Base-by-base conservation (phyloP, 805 yeast genomes). In the Wickerhamomyces alni region DNA sequence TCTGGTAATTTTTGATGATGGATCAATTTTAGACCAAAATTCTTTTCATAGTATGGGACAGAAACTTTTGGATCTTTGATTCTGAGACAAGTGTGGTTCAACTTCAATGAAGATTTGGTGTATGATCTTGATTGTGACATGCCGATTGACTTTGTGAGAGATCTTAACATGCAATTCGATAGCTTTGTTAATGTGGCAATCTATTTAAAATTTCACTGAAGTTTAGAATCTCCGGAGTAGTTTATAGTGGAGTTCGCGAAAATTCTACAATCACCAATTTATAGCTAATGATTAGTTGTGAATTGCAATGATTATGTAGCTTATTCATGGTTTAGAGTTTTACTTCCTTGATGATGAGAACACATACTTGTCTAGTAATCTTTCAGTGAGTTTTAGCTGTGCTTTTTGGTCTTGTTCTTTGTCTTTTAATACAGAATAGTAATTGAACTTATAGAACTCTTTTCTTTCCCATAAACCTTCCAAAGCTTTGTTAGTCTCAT, bases 11-110 rank as follows among this genome's bases (percentile, higher is more conserved):
- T 72, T 50, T 75, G 59, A 41, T 69, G 67, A 18, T 64, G 66
- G 42, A 87, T 52, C 30, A 80, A 65, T 47, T 72, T 72, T 77
- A 93, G 73, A 28, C 93, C 93, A 56, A 91, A 83, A 48, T 79
- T 69, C 42, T 78, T 71, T 45, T 71, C 69, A 63, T 93, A 91
- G 67, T 86, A 91, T 6, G 74, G 73, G 31, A 86, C 64, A 13
- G 94, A 77, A 16, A 66, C 72, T 54, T 75, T 70, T 26, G 96
- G 91, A 57, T 91, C 87, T 54, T 87, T 80, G 51, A 91, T 77
- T 47, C 96, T 79, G 39, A 91, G 63, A 65, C 88, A 77, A 7
- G 88, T 79, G 57, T 81, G 87, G 66, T 85, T 86, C 30, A 72
- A 40, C 29, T 54, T 61, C 19, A 65, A 40, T 1, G 69, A 46